These are phyloP conservation scores for Physaria fendleri DNA, from an alignment of 345 rosid genomes.

Conservation along the genomic window DNA sequence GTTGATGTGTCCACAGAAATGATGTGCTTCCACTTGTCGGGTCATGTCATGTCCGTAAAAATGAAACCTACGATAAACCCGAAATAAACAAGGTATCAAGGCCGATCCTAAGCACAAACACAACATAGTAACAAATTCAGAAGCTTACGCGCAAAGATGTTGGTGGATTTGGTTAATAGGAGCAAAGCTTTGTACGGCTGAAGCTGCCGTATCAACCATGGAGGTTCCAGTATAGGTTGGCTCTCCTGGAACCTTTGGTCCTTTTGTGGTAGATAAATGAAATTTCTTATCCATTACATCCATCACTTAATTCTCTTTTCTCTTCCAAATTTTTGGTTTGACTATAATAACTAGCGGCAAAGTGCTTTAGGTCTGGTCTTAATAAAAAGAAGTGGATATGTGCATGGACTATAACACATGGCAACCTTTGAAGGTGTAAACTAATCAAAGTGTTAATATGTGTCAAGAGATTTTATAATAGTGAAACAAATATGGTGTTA, in stretches of 20 bases:
- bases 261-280: conserved; percentile 25
- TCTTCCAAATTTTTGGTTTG: not conserved
- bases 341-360: not conserved
- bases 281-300: conserved; percentile 22
- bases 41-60: conserved; percentile 67
- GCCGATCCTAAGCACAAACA: too few relatives aligned
- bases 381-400: not conserved
- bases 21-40: conserved; percentile 71
- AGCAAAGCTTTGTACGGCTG: conserved; percentile 53
- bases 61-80: conserved; percentile 44
- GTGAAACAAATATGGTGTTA: conserved; percentile 2
- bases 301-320: not conserved
- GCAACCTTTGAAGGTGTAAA: not conserved
- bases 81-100: not conserved
- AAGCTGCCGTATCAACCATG: conserved; percentile 54
- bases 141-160: conserved; percentile 74
- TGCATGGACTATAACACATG: conserved; percentile 23
- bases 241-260: conserved; percentile 55
- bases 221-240: conserved; percentile 43
- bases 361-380: not conserved
- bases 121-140: not conserved
- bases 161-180: conserved; percentile 69
- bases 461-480: not conserved
- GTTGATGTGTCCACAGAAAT: conserved; percentile 70
- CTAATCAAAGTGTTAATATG: not conserved